phyloP scores from a whole-genome alignment of 2,329 filamentous ascomycete species.

The Geosmithia putterillii region DNA sequence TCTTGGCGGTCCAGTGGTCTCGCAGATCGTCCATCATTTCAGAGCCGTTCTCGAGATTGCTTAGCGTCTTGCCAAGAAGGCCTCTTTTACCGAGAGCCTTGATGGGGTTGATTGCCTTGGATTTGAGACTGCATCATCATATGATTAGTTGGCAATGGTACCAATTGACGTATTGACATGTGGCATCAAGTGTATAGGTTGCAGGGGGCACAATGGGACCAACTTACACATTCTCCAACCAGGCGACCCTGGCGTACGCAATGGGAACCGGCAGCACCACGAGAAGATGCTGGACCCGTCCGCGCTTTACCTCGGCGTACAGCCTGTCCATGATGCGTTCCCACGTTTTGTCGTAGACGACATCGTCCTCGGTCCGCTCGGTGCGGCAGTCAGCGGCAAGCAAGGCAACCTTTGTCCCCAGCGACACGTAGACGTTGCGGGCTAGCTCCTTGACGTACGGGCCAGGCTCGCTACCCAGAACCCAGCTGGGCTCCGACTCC shows the following conservation, averaged over 20 bases:
- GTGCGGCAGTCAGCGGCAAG: constrained; percentile 85
- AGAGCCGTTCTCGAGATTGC: constrained; percentile 82
- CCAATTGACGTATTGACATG: constrained; percentile 15
- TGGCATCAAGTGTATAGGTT: background rate
- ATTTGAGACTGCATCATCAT: constrained; percentile 52
- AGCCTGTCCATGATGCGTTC: constrained; percentile 78
- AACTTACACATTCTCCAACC: constrained; percentile 58
- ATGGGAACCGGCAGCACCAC: constrained; percentile 78
- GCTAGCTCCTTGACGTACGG: constrained; percentile 85
- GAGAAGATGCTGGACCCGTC: constrained; percentile 79
- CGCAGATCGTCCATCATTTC: constrained; percentile 88
- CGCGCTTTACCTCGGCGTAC: constrained; percentile 68
- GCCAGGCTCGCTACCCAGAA: constrained; percentile 66
- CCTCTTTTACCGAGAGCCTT: constrained; percentile 80
- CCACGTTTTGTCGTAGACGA: constrained; percentile 71
- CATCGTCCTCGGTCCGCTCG: constrained; percentile 72
- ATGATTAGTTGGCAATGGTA: background rate
- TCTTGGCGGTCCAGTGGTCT: constrained; percentile 95
- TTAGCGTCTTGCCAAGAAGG: constrained; percentile 66
- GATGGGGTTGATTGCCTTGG: constrained; percentile 72
- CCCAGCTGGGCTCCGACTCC: constrained; percentile 79
- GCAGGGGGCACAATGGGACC: no score
- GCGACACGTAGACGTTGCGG: constrained; percentile 71
- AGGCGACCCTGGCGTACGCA: constrained; percentile 63
- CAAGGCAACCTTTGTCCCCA: constrained; percentile 70